Conservation (phyloP, 2,329 filamentous ascomycete genomes). For the Beauveria asiatica region DNA sequence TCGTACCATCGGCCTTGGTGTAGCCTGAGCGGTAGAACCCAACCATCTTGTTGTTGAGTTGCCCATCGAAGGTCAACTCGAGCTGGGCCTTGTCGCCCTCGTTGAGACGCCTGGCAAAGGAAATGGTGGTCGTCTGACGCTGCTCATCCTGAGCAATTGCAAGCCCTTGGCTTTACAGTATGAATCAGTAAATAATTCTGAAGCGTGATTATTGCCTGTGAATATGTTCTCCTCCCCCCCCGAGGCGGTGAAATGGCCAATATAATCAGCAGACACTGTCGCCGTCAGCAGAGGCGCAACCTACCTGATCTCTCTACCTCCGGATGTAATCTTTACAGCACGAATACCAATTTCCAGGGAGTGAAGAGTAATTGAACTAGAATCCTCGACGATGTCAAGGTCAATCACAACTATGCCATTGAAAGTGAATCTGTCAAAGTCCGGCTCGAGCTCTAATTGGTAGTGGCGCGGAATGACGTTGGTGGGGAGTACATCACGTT, state of each 20-base stretch:
- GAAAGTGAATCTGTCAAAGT: constrained; percentile 82
- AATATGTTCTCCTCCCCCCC: too few relatives aligned
- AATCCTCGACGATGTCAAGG: constrained; percentile 76
- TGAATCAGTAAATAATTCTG: neutral
- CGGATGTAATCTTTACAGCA: constrained; percentile 38
- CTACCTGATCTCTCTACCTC: constrained; percentile 42
- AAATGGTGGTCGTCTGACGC: constrained; percentile 72
- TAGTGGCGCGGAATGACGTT: constrained; percentile 90
- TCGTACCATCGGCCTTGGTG: constrained; percentile 70
- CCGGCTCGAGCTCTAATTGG: constrained; percentile 81
- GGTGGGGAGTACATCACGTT: constrained; percentile 75
- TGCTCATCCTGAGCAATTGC: constrained; percentile 65
- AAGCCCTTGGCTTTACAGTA: constrained; percentile 29
- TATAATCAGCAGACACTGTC: neutral
- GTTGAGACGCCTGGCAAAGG: constrained; percentile 62
- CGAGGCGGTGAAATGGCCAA: neutral
- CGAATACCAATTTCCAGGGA: constrained; percentile 78
- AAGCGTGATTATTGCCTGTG: neutral
- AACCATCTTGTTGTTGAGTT: constrained; percentile 89
- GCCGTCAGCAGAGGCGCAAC: constrained; percentile 13
- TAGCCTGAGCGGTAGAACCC: constrained; percentile 96
- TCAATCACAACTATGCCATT: constrained; percentile 79
- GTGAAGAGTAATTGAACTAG: constrained; percentile 79
- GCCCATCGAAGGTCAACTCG: constrained; percentile 57
- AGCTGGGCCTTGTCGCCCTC: constrained; percentile 67